Conservation (phyloP, 164 flowering plant genomes). For the Aristolochia contorta region DNA sequence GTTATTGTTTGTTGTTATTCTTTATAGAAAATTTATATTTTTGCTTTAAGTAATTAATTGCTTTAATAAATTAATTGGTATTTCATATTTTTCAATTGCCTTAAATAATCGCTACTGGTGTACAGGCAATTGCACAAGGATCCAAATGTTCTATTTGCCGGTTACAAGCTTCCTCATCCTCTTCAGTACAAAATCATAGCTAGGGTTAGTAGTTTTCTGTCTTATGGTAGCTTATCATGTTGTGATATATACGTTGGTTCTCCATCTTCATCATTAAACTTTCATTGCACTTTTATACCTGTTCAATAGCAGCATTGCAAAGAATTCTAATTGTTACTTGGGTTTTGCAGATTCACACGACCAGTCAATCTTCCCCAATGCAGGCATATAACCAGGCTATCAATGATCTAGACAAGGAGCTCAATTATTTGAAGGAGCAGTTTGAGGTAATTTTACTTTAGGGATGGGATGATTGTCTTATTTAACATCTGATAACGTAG, state of each 20-base stretch:
- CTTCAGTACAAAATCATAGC: conserved; percentile 91
- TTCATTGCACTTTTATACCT: background rate
- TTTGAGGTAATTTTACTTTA: no score
- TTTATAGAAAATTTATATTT: background rate
- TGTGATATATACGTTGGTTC: background rate
- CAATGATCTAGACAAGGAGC: conserved; percentile 92
- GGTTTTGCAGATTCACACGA: conserved; percentile 73
- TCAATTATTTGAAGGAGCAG: conserved; percentile 57
- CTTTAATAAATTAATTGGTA: no score
- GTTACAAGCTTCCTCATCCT: conserved; percentile 98
- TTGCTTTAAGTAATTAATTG: background rate
- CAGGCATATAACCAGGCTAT: conserved; percentile 97
- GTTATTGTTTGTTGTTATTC: no score
- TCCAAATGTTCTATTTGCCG: conserved; percentile 80
- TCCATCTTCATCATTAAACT: background rate
- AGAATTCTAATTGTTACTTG: background rate
- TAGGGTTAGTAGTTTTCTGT: conserved; percentile 46
- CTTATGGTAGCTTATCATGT: background rate
- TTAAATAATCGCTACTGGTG: background rate
- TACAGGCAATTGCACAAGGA: conserved; percentile 92
- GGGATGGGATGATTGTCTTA: no score
- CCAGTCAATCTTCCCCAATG: conserved; percentile 96
- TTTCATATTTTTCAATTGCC: background rate
- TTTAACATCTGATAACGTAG: no score
- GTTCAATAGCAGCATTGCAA: background rate